These are phyloP conservation scores for Fusarium siculi DNA, from an alignment of 2,329 filamentous ascomycete species.

Conservation along the genomic window DNA sequence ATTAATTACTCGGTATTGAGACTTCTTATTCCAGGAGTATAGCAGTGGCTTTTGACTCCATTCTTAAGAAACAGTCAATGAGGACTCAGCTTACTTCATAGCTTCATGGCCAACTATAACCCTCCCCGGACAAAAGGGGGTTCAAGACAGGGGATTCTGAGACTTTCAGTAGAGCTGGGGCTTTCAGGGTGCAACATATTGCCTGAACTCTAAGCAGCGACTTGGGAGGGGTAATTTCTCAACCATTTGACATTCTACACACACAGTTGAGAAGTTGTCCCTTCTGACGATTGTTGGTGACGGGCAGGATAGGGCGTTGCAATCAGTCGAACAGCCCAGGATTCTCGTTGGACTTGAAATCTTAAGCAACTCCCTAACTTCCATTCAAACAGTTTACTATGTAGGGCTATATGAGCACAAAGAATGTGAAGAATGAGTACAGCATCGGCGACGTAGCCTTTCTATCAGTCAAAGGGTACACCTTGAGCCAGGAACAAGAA, in stretches of 20 bases:
- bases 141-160: neutral
- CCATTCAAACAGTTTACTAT: neutral
- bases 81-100: neutral
- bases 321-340: neutral
- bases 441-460: neutral
- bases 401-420: no score
- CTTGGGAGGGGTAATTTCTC: neutral
- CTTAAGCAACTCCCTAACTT: no score
- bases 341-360: neutral
- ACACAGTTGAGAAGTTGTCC: neutral
- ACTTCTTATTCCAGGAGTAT: neutral
- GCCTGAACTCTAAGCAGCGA: neutral
- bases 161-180: neutral
- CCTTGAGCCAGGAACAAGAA: neutral
- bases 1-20: neutral
- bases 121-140: no score
- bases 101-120: neutral
- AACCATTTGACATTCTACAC: neutral
- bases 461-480: neutral
- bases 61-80: no score
- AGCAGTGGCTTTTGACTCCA: no score
- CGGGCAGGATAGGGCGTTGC: neutral
- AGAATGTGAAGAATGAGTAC: neutral
- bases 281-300: neutral
- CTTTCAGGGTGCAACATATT: neutral